Conservation (phyloP, 257 asterid genomes). For the Lycium barbarum region DNA sequence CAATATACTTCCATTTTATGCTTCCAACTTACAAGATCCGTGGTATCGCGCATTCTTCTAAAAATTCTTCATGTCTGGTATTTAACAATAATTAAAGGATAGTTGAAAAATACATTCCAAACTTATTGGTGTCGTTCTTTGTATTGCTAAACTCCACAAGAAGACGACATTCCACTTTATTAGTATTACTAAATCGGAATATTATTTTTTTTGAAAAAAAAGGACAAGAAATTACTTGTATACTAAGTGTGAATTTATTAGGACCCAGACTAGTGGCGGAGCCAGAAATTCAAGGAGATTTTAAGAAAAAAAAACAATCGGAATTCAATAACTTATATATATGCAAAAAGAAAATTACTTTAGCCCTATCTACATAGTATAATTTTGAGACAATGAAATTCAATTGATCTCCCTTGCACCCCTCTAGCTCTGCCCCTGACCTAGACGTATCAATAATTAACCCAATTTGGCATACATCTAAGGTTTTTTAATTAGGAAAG, state of each 20-base stretch:
- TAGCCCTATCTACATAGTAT: no score
- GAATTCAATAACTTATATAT: no score
- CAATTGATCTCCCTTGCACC: no score
- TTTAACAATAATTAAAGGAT: not conserved
- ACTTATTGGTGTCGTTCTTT: not conserved
- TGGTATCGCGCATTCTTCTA: not conserved
- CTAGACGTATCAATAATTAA: no score
- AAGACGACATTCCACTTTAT: not conserved
- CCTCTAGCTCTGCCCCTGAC: not conserved
- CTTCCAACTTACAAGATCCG: not conserved
- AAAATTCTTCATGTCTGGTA: not conserved
- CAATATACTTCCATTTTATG: not conserved
- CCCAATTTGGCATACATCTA: not conserved
- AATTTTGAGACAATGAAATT: no score
- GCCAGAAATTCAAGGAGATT: no score
- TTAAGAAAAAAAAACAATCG: no score
- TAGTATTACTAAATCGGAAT: not conserved
- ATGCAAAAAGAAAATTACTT: no score
- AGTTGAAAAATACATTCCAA: not conserved
- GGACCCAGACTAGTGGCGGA: not conserved
- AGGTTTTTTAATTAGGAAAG: not conserved
- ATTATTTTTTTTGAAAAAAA: not conserved
- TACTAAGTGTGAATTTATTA: not conserved
- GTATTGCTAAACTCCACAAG: not conserved
- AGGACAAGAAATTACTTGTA: not conserved